Conservation (phyloP, 305 asterid genomes). For the Ajuga reptans region DNA sequence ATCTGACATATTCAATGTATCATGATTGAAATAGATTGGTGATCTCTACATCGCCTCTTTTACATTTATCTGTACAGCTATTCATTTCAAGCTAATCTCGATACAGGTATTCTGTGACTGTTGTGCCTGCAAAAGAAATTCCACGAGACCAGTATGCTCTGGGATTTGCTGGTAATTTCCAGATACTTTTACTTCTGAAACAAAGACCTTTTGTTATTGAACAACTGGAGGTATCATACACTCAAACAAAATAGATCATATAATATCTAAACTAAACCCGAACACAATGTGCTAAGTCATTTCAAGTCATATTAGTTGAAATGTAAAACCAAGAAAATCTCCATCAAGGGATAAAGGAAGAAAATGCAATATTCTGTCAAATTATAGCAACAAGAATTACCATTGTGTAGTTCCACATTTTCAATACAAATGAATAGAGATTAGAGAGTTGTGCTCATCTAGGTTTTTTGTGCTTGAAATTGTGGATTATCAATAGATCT, state of each 20-base stretch:
- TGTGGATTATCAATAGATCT: not conserved
- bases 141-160: conserved; percentile 66
- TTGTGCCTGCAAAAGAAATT: conserved; percentile 57
- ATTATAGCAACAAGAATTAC: not conserved
- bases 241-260: too few species aligned
- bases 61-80: conserved; percentile 31
- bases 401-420: not conserved
- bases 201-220: too few species aligned
- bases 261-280: not conserved
- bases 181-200: not conserved
- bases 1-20: too few species aligned
- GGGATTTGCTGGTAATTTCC: conserved; percentile 58
- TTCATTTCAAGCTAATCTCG: conserved; percentile 20
- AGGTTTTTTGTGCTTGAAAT: not conserved
- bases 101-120: conserved; percentile 52
- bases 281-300: not conserved
- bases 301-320: not conserved
- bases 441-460: not conserved
- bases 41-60: not conserved
- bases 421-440: not conserved
- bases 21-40: too few species aligned
- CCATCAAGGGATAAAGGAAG: too few species aligned
- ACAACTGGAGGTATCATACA: too few species aligned
- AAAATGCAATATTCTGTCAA: not conserved
- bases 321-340: not conserved